Evolutionary conservation across 345 rosid genomes (phyloP), one percentile per base, ranked within the genome.

Genomic region (Streptanthus diversifolius): DNA sequence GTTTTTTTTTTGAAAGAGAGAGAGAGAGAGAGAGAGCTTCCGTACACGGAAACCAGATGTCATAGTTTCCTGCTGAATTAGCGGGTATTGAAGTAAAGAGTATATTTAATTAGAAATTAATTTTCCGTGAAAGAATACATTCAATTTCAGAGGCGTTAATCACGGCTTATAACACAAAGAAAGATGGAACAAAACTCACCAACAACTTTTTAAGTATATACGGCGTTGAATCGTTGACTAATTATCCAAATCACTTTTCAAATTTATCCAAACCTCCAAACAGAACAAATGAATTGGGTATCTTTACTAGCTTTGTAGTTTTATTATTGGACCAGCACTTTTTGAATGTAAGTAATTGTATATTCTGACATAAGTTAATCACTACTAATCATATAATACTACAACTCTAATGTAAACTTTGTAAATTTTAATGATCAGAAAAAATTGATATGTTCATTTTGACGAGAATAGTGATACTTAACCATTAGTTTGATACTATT

Each of bases 101-200:
- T 6, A 57, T 21, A 41, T 39, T 14, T 36, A 48, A 9, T 12
- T 39, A 30, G 0, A 43, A 21, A 35, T 15, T 51, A 63, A 63
- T 25, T 56, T 70, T 58, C 19, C 15, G 43, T 36, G 52, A 70
- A 72, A 59, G 63, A 17, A 8, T 64, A 48, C 32, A 40, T 24
- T 40, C 57, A 72, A 51, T 66, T 72, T 55, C 8, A 41, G 55
- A 58, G 25, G 91, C 91, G 88, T 72, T 83, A 88, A 85, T 88
- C 91, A 82, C 95, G 91, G 87, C 72, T 74, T 52, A 32, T 0
- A 32, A 17, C n/a, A 47, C n/a, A 15, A 65, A 41, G 67, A 73
- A 41, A 47, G 1, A 24, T 24, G 3, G 10, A 63, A 19, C 4
- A 35, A 43, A 24, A 11, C 2, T 5, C 10, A 64, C n/a, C 37